Base-by-base conservation (phyloP, 177 flowering plant species). In the Tripterygium wilfordii region DNA sequence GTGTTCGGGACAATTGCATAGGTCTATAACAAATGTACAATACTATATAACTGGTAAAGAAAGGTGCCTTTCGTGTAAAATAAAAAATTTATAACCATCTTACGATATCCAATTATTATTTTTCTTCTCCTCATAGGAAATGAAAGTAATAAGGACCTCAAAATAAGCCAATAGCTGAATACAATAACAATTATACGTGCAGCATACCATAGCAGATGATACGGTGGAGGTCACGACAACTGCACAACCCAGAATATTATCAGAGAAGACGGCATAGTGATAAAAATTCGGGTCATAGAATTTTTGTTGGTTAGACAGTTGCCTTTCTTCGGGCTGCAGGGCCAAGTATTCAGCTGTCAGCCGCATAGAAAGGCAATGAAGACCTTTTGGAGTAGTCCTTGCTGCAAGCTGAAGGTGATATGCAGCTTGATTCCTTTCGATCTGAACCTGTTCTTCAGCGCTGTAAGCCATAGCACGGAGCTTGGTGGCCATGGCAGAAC, bases 361-460 rank as follows among this genome's bases (percentile, higher is more conserved):
- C 64, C 71, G 70, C 99, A 90, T 90, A 29, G 95, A 70, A 30
- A 90, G 92, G 64, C 99, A 94, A 50, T 94, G 97, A 57, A 85
- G 79, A 32, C 92, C 99, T 67, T 82, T 94, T 3, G 97, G 74
- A 8, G 90, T 83, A 21, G 97, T 90, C 58, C 88, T 77, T 49
- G 76, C 79, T 48, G 96, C 90, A 65, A 94, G 85, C 52, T 77
- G 76, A 56, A 69, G 42, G 20, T 87, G 87, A 79, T 69, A 71
- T 17, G 55, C n/a, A 23, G 69, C 80, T 63, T 83, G 82, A 35
- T 72, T 71, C 64, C 60, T 81, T 48, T 90, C 88, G 27, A 76
- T 47, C 31, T 62, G 75, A 30, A 82, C 74, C 54, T 72, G 92
- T 57, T 94, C 95, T 71, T 87, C 95, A 43, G 85, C 66, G 56